These are phyloP conservation scores for Fraxinus floribunda DNA, from an alignment of 305 asterid genomes.

Conservation along the genomic window DNA sequence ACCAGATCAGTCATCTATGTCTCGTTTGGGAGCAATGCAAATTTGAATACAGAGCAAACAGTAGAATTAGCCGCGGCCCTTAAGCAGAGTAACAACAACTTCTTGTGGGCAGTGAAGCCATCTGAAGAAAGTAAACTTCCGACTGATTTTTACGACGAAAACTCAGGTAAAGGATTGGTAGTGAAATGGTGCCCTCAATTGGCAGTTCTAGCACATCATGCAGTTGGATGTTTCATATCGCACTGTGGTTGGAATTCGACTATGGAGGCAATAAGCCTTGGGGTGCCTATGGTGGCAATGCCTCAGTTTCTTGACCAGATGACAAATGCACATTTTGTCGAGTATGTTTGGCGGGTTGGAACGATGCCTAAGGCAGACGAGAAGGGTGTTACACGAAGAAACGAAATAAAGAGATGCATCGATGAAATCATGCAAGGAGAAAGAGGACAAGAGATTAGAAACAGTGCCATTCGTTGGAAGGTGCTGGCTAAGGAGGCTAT, in stretches of 20 bases:
- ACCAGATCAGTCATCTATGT: constrained; percentile 40
- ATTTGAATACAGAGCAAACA: constrained; percentile 37
- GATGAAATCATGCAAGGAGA: constrained; percentile 31
- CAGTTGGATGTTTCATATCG: constrained; percentile 49
- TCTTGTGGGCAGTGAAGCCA: constrained; percentile 62
- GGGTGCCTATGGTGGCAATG: constrained; percentile 53
- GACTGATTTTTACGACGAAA: constrained; percentile 22
- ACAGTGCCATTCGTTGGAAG: constrained; percentile 33
- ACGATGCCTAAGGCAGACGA: constrained; percentile 31
- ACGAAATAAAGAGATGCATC: constrained; percentile 36
- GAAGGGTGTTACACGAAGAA: constrained; percentile 21
- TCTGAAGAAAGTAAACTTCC: constrained; percentile 44
- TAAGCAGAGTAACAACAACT: constrained; percentile 22
- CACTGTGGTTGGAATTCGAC: constrained; percentile 71
- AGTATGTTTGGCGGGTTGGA: constrained; percentile 45
- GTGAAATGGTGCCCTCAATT: constrained; percentile 58
- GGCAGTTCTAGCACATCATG: constrained; percentile 44
- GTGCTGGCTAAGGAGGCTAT: constrained; percentile 44
- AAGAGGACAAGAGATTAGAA: constrained; percentile 28
- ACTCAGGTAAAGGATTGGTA: constrained; percentile 35
- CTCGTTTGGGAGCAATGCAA: constrained; percentile 51
- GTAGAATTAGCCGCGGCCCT: constrained; percentile 45
- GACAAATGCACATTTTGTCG: constrained; percentile 48
- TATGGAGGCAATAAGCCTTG: constrained; percentile 47
- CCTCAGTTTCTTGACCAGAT: constrained; percentile 56